A percentile compares a stretch with the other conserved stretches of the same genome.
These are phyloP conservation scores for Graphilbum fragrans DNA, from an alignment of 2,329 filamentous ascomycete genomes.

Conservation along the genomic window DNA sequence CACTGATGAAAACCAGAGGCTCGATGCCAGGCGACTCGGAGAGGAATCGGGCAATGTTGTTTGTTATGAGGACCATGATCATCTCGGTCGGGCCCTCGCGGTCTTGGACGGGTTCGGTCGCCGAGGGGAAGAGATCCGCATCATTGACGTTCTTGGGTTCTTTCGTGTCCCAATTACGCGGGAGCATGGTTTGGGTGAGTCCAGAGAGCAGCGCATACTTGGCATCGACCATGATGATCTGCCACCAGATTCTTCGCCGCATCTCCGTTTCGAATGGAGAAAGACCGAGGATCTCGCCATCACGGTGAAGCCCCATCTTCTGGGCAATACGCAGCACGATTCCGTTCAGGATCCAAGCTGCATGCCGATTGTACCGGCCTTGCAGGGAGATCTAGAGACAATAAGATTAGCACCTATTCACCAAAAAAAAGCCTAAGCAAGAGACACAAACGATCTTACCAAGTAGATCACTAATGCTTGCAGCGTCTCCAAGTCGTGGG, in stretches of 20 bases:
- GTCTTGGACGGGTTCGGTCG: slow-evolving; percentile 35
- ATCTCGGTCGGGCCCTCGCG: slow-evolving; percentile 49
- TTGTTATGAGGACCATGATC: slow-evolving; percentile 40
- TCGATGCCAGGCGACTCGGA: slow-evolving; percentile 36
- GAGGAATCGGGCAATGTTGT: slow-evolving; percentile 37
- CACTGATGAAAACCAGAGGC: slow-evolving; percentile 32
- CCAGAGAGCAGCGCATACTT: slow-evolving; percentile 46
- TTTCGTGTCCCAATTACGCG: slow-evolving; percentile 43
- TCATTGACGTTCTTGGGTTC: slow-evolving; percentile 47
- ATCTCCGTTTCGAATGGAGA: slow-evolving; percentile 55
- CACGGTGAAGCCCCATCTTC: slow-evolving; percentile 54
- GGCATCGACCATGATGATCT: slow-evolving; percentile 45
- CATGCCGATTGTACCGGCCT: slow-evolving; percentile 45
- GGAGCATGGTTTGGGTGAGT: slow-evolving; percentile 38
- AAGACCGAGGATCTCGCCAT: slow-evolving; percentile 43
- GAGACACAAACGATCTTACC: slow-evolving; percentile 13
- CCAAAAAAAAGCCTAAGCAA: not conserved
- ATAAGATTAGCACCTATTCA: not conserved
- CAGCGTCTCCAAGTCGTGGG: slow-evolving; percentile 43
- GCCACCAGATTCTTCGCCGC: slow-evolving; percentile 56
- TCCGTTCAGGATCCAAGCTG: slow-evolving; percentile 48
- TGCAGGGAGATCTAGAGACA: slow-evolving; percentile 36
- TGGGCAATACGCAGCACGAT: slow-evolving; percentile 51
- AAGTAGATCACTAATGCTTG: slow-evolving; percentile 48
- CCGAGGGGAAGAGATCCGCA: slow-evolving; percentile 40